Percentiles rank a stretch among this genome's conserved stretches.
Conservation (phyloP, 768 basidiomycete species). For the Naematelia encephala region DNA sequence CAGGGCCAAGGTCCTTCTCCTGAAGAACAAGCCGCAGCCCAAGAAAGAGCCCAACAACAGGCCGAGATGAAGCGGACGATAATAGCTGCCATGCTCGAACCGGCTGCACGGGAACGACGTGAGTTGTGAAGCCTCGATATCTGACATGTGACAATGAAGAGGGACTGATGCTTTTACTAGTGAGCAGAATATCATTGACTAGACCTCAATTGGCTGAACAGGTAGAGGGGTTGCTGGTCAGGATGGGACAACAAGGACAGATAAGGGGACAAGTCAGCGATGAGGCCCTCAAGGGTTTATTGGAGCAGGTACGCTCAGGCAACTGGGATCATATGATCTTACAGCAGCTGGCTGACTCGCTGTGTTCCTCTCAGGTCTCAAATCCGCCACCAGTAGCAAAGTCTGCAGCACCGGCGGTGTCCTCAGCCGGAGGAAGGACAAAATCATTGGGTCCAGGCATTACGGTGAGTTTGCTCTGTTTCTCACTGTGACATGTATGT, state of each 20-base stretch:
- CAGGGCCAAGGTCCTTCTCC: slow-evolving; percentile 18
- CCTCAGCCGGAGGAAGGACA: slow-evolving; percentile 20
- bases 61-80: slow-evolving; percentile 50
- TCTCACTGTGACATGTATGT: background rate
- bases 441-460: slow-evolving; percentile 42
- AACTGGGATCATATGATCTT: too few relatives aligned
- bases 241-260: slow-evolving; percentile 47
- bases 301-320: slow-evolving; percentile 47
- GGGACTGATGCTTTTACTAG: background rate
- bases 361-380: slow-evolving; percentile 29
- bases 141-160: too few relatives aligned
- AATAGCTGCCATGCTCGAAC: slow-evolving; percentile 47
- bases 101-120: slow-evolving; percentile 48
- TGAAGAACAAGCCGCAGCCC: slow-evolving; percentile 34
- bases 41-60: slow-evolving; percentile 30
- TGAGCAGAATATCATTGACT: slow-evolving; percentile 48
- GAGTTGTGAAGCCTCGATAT: slow-evolving; percentile 19
- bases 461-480: slow-evolving; percentile 27
- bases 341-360: too few relatives aligned
- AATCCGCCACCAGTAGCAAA: slow-evolving; percentile 26
- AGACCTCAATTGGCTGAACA: slow-evolving; percentile 42
- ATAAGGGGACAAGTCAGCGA: slow-evolving; percentile 47
- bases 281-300: slow-evolving; percentile 44
- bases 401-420: slow-evolving; percentile 15
- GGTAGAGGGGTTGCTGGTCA: slow-evolving; percentile 44